Conservation (phyloP, 2,329 filamentous ascomycete genomes). For the Diaporthe citri region DNA sequence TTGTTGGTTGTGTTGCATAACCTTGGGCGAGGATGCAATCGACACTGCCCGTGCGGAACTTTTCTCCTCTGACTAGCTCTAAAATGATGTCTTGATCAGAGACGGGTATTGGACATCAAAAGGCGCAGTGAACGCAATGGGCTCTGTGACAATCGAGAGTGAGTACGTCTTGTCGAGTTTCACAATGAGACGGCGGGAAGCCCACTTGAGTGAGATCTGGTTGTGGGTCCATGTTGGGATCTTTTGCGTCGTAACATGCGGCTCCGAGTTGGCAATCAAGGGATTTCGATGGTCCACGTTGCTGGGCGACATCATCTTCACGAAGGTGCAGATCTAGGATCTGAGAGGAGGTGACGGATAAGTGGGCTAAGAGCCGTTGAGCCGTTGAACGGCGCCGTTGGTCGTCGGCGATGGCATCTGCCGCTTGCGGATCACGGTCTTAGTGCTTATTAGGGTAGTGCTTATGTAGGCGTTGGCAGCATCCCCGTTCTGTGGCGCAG, state of each 20-base stretch:
- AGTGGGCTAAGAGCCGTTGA: too few species aligned
- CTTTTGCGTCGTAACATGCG: background rate
- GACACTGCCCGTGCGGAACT: background rate
- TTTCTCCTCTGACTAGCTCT: background rate
- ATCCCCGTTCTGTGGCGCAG: background rate
- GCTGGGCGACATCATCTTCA: background rate
- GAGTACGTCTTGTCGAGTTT: background rate
- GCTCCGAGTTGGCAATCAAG: background rate
- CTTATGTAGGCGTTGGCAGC: background rate
- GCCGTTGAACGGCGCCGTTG: background rate
- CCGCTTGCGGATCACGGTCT: background rate
- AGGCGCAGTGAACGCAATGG: background rate
- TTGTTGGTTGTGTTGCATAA: background rate
- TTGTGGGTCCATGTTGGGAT: background rate
- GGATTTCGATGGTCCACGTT: background rate
- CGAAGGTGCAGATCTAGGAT: background rate
- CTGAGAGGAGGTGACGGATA: background rate
- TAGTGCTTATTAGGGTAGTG: conserved; percentile 1
- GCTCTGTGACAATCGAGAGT: background rate
- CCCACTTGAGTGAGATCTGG: background rate
- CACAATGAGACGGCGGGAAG: background rate
- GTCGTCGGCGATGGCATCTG: background rate
- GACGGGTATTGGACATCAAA: background rate
- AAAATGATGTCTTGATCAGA: background rate
- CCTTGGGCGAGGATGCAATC: background rate